Evolutionary conservation across 345 rosid genomes (phyloP).

Genomic region (Rhodomyrtus tomentosa): DNA sequence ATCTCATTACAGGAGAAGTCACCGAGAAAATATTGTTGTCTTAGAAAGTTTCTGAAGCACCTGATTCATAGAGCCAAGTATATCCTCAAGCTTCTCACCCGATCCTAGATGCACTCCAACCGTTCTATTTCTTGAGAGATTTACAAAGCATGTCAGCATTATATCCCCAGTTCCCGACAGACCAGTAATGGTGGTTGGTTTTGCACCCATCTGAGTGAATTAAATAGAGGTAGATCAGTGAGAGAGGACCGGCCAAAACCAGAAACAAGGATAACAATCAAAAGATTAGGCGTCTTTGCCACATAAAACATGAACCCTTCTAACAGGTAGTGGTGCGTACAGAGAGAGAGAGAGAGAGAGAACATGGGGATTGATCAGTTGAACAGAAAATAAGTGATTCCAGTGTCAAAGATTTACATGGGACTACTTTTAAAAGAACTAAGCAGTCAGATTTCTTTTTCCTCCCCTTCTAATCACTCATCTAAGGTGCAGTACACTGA

Average conservation of each 20-base stretch:
- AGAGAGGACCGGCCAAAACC: background rate
- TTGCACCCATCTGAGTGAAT: conserved; percentile 77
- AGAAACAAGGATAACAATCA: background rate
- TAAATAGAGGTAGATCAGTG: background rate
- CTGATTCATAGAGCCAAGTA: conserved; percentile 81
- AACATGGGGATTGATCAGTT: background rate
- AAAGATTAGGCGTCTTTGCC: background rate
- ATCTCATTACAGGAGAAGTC: background rate
- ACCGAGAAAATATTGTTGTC: background rate
- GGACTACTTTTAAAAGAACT: background rate
- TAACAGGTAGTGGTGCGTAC: background rate
- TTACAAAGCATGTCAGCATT: conserved; percentile 90
- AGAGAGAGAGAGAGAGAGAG: too few relatives aligned
- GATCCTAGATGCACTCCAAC: conserved; percentile 93
- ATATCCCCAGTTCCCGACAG: conserved; percentile 94
- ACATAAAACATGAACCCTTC: background rate
- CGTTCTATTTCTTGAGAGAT: conserved; percentile 80
- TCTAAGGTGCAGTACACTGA: background rate
- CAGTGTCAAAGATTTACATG: background rate
- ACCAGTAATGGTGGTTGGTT: conserved; percentile 81
- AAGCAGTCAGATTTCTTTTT: background rate
- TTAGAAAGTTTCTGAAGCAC: conserved; percentile 17
- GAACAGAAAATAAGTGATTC: background rate
- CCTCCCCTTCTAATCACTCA: background rate
- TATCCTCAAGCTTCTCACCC: conserved; percentile 81